Percentiles rank a stretch among this genome's conserved stretches.
Conservation (phyloP, 495 filamentous ascomycete genomes). For the Viridothelium virens region DNA sequence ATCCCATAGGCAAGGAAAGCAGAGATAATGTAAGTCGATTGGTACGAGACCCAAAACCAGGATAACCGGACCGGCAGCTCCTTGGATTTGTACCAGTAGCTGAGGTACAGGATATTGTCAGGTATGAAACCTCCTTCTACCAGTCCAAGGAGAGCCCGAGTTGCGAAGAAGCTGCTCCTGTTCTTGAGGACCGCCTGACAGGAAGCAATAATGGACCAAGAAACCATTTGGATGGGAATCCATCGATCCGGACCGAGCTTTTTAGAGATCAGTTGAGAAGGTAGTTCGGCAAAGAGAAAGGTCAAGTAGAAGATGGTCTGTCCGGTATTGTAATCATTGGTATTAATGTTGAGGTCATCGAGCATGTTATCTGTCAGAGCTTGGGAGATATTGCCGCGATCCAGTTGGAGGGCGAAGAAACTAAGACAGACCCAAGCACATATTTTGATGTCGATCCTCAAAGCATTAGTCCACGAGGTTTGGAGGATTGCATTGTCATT, state of each 20-base stretch:
- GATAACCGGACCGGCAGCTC: constrained; percentile 46
- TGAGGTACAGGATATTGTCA: constrained; percentile 46
- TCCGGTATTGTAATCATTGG: constrained; percentile 44
- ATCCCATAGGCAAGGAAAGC: constrained; percentile 46
- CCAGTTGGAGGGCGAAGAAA: constrained; percentile 77
- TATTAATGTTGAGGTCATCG: constrained; percentile 36
- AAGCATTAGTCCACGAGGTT: constrained; percentile 30
- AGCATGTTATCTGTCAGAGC: constrained; percentile 35
- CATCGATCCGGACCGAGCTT: constrained; percentile 72
- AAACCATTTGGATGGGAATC: constrained; percentile 76
- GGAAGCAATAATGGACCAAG: constrained; percentile 65
- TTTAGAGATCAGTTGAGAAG: constrained; percentile 45
- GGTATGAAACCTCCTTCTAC: constrained; percentile 39
- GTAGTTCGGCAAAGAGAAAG: constrained; percentile 44
- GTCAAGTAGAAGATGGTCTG: constrained; percentile 39
- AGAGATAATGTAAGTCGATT: constrained; percentile 44
- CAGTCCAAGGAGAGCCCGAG: constrained; percentile 41
- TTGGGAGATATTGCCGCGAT: constrained; percentile 54
- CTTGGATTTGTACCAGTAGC: constrained; percentile 46
- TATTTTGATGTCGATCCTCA: constrained; percentile 49
- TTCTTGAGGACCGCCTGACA: constrained; percentile 59
- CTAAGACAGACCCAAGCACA: constrained; percentile 63
- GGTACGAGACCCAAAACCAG: constrained; percentile 54
- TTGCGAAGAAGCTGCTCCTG: constrained; percentile 43
- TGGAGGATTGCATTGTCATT: constrained; percentile 21